These are phyloP conservation scores for Leccinum pachyderme DNA, from an alignment of 1,284 basidiomycete species.

Conservation along the genomic window DNA sequence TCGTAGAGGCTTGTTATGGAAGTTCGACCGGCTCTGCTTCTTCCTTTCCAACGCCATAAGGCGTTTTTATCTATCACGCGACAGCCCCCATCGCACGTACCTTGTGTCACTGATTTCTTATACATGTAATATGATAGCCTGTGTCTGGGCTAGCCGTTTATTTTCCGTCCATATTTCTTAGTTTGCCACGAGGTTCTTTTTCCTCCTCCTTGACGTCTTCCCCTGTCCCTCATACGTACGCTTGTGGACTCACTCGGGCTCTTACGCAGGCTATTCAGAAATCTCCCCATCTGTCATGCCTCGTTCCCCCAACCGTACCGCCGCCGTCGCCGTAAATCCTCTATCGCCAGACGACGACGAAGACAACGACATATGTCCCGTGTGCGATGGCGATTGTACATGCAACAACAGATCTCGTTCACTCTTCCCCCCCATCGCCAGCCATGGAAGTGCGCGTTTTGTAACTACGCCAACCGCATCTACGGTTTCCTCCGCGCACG, in stretches of 20 bases:
- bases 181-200: slow-evolving; percentile 16
- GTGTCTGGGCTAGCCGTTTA: slow-evolving; percentile 10
- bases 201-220: slow-evolving; percentile 23
- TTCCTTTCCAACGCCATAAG: slow-evolving; percentile 29
- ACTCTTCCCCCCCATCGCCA: slow-evolving; percentile 28
- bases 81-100: slow-evolving; percentile 33
- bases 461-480: slow-evolving; percentile 30
- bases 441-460: slow-evolving; percentile 29
- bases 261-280: slow-evolving; percentile 50
- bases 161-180: slow-evolving; percentile 23
- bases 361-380: slow-evolving; percentile 80
- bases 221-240: slow-evolving; percentile 25
- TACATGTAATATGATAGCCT: slow-evolving; percentile 38
- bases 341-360: slow-evolving; percentile 52
- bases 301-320: slow-evolving; percentile 65
- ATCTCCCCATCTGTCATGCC: slow-evolving; percentile 61
- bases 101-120: slow-evolving; percentile 35
- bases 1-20: slow-evolving; percentile 26
- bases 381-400: slow-evolving; percentile 83
- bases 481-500: slow-evolving; percentile 21
- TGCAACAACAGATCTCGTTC: slow-evolving; percentile 50
- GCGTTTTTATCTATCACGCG: slow-evolving; percentile 36
- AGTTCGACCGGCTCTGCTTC: slow-evolving; percentile 15
- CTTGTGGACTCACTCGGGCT: slow-evolving; percentile 20
- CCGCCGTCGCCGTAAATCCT: slow-evolving; percentile 43